These are phyloP conservation scores for Elsinoe ampelina DNA, from an alignment of 2,329 filamentous ascomycete species.

Conservation along the genomic window DNA sequence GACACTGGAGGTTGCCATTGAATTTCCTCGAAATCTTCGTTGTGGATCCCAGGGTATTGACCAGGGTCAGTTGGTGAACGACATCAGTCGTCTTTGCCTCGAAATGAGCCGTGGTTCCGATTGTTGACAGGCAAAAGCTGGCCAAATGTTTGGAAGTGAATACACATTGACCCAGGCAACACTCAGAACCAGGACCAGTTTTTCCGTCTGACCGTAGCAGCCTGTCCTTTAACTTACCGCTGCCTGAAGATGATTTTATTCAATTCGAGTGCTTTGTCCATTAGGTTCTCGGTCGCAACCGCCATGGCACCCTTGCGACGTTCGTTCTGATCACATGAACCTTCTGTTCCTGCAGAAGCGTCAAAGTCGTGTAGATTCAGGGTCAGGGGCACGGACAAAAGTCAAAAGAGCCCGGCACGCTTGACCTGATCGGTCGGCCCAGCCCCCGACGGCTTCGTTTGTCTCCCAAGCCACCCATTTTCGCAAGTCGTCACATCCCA, in stretches of 20 bases:
- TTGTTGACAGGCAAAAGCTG: constrained; percentile 4
- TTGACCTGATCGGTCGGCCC: neutral
- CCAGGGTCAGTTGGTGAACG: neutral
- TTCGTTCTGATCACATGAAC: too few relatives aligned
- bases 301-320: too few relatives aligned
- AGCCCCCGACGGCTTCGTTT: neutral
- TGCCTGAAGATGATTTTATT: neutral
- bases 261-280: too few relatives aligned
- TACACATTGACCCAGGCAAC: constrained; percentile 9
- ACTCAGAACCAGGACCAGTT: neutral
- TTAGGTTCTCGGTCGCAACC: too few relatives aligned
- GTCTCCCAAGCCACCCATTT: neutral
- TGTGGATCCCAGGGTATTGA: neutral
- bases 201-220: neutral
- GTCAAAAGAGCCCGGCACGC: neutral
- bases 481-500: neutral
- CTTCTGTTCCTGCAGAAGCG: neutral
- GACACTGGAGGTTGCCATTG: constrained; percentile 30
- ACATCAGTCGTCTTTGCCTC: neutral
- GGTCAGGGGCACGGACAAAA: neutral
- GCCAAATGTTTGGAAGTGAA: constrained; percentile 7
- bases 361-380: neutral
- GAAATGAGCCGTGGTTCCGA: constrained; percentile 13
- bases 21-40: neutral
- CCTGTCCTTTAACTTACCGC: neutral